phyloP scores from a whole-genome alignment of 2,329 filamentous ascomycete species.

The Dactylellina leptospora region DNA sequence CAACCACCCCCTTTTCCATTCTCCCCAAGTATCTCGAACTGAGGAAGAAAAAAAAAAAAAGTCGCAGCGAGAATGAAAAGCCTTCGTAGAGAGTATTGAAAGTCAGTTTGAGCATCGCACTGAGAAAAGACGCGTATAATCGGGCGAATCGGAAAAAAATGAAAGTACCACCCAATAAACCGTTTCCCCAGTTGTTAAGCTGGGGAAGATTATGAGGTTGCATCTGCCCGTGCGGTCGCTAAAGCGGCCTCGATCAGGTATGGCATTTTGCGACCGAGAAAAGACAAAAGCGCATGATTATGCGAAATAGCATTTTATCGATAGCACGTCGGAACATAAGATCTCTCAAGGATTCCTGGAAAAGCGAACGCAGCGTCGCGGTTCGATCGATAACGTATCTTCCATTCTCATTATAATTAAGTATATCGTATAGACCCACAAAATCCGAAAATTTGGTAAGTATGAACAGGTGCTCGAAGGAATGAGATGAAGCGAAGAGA shows the following conservation, averaged over 20 bases:
- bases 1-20: too few species aligned
- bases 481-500: conserved; percentile 16
- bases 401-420: conserved; percentile 35
- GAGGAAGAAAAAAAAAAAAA: too few species aligned
- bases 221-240: conserved; percentile 44
- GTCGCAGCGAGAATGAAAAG: too few species aligned
- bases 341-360: neutral
- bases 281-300: conserved; percentile 31
- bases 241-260: conserved; percentile 22
- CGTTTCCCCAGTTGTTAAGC: too few species aligned
- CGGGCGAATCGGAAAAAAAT: neutral
- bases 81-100: too few species aligned
- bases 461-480: conserved; percentile 10
- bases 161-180: too few species aligned
- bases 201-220: conserved; percentile 47
- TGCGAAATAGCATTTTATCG: neutral
- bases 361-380: too few species aligned
- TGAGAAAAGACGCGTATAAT: too few species aligned
- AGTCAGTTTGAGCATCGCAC: too few species aligned
- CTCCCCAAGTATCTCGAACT: too few species aligned
- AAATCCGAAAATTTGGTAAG: neutral
- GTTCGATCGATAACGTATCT: neutral
- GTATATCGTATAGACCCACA: conserved; percentile 19
- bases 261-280: neutral
- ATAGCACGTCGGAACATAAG: conserved; percentile 13